phyloP scores from a whole-genome alignment of 2,329 filamentous ascomycete species.

The Alternaria novae-zelandiae region DNA sequence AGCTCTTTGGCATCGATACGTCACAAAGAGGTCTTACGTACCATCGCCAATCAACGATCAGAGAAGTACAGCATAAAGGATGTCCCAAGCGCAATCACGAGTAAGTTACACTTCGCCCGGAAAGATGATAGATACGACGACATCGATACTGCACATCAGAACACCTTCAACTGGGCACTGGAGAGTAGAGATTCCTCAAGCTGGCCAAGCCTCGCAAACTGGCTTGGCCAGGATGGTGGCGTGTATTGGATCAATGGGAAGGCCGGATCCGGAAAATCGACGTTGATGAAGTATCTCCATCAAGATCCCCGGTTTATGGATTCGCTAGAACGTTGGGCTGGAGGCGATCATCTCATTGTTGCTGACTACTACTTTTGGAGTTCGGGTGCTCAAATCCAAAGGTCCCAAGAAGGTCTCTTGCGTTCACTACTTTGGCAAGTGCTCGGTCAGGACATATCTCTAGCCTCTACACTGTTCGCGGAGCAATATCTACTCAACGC shows the following conservation, averaged over 20 bases:
- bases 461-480: neutral
- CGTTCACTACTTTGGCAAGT: neutral
- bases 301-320: neutral
- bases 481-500: neutral
- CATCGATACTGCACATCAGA: neutral
- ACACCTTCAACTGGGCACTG: neutral
- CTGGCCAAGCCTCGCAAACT: neutral
- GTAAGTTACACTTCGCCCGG: neutral
- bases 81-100: neutral
- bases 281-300: neutral
- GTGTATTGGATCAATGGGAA: neutral
- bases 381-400: neutral
- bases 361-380: neutral
- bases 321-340: neutral
- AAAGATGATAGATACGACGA: neutral
- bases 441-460: neutral
- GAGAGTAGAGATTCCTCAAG: neutral
- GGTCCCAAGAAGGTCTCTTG: neutral
- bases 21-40: neutral
- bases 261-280: neutral
- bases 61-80: neutral
- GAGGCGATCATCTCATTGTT: neutral
- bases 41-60: neutral
- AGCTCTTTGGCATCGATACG: neutral
- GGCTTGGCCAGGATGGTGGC: neutral